phyloP scores from a whole-genome alignment of 2,329 filamentous ascomycete species.

The Stachybotrys chlorohalonatus region DNA sequence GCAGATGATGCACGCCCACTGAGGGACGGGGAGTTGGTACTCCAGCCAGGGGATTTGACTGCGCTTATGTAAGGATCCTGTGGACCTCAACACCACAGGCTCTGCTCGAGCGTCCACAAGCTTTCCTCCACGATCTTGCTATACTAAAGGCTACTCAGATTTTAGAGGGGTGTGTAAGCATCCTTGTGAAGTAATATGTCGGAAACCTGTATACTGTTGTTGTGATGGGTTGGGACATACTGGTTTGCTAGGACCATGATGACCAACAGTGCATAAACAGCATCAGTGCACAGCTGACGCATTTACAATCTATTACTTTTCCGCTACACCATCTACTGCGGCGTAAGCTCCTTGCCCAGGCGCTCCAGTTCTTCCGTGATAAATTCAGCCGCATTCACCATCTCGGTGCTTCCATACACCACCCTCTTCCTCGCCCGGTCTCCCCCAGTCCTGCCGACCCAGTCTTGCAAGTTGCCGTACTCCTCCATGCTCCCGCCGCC shows the following conservation, averaged over 20 bases:
- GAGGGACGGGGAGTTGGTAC: not conserved
- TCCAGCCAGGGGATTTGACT: not conserved
- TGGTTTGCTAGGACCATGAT: too few relatives aligned
- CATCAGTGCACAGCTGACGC: too few relatives aligned
- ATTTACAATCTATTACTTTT: not conserved
- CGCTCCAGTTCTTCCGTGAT: slow-evolving; percentile 54
- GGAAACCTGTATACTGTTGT: too few relatives aligned
- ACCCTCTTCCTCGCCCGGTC: slow-evolving; percentile 66
- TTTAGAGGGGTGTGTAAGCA: too few relatives aligned
- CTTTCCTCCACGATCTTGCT: not conserved
- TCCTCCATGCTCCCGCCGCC: slow-evolving; percentile 98
- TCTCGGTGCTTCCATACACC: slow-evolving; percentile 88
- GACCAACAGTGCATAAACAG: too few relatives aligned
- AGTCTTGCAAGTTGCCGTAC: slow-evolving; percentile 94
- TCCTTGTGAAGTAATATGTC: too few relatives aligned
- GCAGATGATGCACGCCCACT: not conserved
- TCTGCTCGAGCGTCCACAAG: not conserved
- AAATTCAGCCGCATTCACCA: slow-evolving; percentile 61
- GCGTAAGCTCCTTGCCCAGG: slow-evolving; percentile 47
- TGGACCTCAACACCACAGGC: not conserved
- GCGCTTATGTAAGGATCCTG: not conserved
- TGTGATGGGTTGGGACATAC: too few relatives aligned
- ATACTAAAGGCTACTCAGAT: not conserved
- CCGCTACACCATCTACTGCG: slow-evolving; percentile 10
- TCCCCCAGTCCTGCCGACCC: slow-evolving; percentile 70